These are phyloP conservation scores for Oryza punctata DNA, from an alignment of 176 grass and related monocot species.

Conservation along the genomic window DNA sequence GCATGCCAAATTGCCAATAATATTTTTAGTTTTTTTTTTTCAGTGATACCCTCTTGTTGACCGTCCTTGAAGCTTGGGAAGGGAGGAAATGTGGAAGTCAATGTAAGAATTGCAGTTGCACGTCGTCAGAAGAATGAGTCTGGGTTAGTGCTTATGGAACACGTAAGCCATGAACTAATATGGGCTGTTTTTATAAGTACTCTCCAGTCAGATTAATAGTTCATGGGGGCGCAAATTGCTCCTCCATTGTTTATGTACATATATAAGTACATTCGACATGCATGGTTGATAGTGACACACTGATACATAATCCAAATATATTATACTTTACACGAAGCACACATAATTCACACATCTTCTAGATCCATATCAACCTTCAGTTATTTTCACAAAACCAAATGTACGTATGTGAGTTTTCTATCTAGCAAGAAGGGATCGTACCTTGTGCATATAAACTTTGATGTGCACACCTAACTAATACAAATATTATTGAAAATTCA, in stretches of 20 bases:
- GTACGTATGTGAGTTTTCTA: neutral
- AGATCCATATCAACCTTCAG: neutral
- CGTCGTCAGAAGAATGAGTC: neutral
- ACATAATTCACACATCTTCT: neutral
- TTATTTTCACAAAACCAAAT: neutral
- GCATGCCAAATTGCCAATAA: neutral
- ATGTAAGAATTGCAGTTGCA: neutral
- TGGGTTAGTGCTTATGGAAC: neutral
- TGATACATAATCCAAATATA: neutral
- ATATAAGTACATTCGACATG: neutral
- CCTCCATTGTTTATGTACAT: neutral
- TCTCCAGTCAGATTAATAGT: neutral
- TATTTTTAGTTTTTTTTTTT: neutral
- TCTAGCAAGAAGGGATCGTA: no score
- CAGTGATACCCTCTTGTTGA: neutral
- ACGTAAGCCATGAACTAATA: neutral
- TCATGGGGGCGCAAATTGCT: neutral
- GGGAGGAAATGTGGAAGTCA: neutral
- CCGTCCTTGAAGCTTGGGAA: slow-evolving; percentile 19
- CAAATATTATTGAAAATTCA: no score
- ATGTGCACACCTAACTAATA: no score
- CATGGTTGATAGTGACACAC: neutral
- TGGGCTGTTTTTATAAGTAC: neutral
- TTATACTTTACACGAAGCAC: no score
- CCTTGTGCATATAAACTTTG: no score